Percentiles rank a stretch among this genome's conserved stretches.
Evolutionary conservation across 129 eudicot species (phyloP).

Genomic region (Artemisia annua): DNA sequence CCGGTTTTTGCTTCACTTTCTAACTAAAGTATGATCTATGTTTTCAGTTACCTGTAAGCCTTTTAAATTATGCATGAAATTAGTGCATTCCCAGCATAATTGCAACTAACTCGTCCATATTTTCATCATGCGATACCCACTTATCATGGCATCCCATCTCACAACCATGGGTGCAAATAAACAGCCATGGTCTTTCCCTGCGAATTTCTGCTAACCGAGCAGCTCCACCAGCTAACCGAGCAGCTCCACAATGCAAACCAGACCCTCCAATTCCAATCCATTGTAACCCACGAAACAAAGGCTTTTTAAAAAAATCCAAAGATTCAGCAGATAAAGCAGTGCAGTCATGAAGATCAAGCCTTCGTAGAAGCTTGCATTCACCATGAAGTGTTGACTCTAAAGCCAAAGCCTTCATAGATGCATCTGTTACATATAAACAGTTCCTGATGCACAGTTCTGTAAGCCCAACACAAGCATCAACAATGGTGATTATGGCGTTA

Average conservation of each 20-base stretch:
- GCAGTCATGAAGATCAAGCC: slow-evolving; percentile 56
- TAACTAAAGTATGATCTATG: slow-evolving; percentile 45
- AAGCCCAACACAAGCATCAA: slow-evolving; percentile 29
- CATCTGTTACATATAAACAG: slow-evolving; percentile 63
- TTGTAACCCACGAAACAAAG: slow-evolving; percentile 49
- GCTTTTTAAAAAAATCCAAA: slow-evolving; percentile 40
- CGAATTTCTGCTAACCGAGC: too few species aligned
- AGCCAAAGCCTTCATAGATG: slow-evolving; percentile 46
- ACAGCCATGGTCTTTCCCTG: slow-evolving; percentile 46
- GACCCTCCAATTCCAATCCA: slow-evolving; percentile 56
- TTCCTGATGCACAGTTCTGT: slow-evolving; percentile 56
- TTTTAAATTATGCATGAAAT: slow-evolving; percentile 42
- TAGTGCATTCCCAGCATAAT: slow-evolving; percentile 17
- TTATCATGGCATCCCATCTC: slow-evolving; percentile 85
- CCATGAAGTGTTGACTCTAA: slow-evolving; percentile 25
- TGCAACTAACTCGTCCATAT: neutral
- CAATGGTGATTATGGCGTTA: slow-evolving; percentile 29
- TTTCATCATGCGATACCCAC: slow-evolving; percentile 57
- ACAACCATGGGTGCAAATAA: slow-evolving; percentile 59
- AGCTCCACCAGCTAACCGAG: slow-evolving; percentile 21
- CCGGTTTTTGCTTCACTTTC: slow-evolving; percentile 32
- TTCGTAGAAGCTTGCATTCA: slow-evolving; percentile 32
- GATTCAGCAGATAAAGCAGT: slow-evolving; percentile 35
- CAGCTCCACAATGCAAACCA: neutral
- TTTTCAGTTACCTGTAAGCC: slow-evolving; percentile 55